Conservation (phyloP, 306 rosid genomes). For the Alnus glutinosa region DNA sequence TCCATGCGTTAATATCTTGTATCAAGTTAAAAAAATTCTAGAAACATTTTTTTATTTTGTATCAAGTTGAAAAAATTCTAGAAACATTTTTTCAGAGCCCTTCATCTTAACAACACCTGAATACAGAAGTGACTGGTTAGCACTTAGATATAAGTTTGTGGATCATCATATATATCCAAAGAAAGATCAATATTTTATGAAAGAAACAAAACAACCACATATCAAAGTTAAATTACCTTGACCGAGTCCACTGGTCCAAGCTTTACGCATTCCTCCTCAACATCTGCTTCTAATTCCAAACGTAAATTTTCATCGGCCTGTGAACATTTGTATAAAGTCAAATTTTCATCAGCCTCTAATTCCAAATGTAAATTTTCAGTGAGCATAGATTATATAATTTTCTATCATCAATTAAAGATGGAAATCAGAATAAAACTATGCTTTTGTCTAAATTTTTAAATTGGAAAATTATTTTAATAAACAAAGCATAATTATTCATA, state of each 20-base stretch:
- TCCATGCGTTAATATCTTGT: background rate
- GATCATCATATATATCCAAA: background rate
- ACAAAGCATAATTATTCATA: background rate
- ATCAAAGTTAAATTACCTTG: constrained; percentile 53
- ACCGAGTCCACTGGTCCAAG: constrained; percentile 83
- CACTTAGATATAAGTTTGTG: background rate
- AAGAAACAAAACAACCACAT: background rate
- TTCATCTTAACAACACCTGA: background rate
- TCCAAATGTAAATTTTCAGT: no score
- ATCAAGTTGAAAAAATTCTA: background rate
- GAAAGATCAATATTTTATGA: background rate
- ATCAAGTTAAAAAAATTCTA: background rate
- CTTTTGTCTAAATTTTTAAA: background rate
- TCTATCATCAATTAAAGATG: constrained; percentile 12
- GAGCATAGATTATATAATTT: background rate
- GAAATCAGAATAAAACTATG: constrained; percentile 3
- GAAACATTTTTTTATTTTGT: background rate
- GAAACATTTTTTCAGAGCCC: background rate
- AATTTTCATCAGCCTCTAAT: constrained; percentile 14
- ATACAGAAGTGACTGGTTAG: background rate
- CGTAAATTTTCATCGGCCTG: constrained; percentile 82
- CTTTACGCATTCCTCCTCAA: constrained; percentile 80
- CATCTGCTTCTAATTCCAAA: constrained; percentile 79
- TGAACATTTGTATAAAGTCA: constrained; percentile 21
- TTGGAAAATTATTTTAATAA: background rate